Evolutionary conservation across 2,329 filamentous ascomycete species (phyloP).

Genomic region (Talaromyces funiculosus): DNA sequence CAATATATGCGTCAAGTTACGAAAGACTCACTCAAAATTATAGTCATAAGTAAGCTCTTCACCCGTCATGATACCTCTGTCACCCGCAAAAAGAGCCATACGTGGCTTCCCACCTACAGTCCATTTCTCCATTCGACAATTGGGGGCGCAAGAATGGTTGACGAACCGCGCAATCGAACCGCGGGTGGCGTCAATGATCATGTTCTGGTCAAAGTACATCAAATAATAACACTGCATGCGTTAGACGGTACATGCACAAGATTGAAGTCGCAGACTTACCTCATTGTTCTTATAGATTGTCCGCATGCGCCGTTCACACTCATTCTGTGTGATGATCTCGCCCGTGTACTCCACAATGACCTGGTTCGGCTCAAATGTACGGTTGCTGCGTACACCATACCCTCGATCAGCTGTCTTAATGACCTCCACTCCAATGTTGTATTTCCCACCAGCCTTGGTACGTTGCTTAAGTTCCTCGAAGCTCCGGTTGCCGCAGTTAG

Average conservation of each 20-base stretch:
- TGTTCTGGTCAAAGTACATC: conserved; percentile 97
- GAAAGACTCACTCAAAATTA: conserved; percentile 57
- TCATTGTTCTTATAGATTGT: conserved; percentile 90
- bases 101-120: conserved; percentile 87
- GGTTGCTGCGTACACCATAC: conserved; percentile 84
- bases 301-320: conserved; percentile 90
- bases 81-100: conserved; percentile 94
- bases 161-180: conserved; percentile 96
- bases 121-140: conserved; percentile 98
- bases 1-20: neutral
- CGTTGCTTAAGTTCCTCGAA: conserved; percentile 76
- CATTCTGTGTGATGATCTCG: conserved; percentile 91
- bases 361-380: conserved; percentile 79
- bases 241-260: neutral
- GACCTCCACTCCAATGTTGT: conserved; percentile 89
- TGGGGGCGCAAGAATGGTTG: conserved; percentile 94
- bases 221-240: conserved; percentile 79
- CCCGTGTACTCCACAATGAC: conserved; percentile 99
- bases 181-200: conserved; percentile 95
- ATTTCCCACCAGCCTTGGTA: conserved; percentile 72
- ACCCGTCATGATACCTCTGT: conserved; percentile 83
- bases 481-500: conserved; percentile 78
- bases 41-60: conserved; percentile 96
- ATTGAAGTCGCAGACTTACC: conserved; percentile 46
- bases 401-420: conserved; percentile 84